phyloP scores from a whole-genome alignment of 208 protist genomes.

The Acanthamoeba healyi region DNA sequence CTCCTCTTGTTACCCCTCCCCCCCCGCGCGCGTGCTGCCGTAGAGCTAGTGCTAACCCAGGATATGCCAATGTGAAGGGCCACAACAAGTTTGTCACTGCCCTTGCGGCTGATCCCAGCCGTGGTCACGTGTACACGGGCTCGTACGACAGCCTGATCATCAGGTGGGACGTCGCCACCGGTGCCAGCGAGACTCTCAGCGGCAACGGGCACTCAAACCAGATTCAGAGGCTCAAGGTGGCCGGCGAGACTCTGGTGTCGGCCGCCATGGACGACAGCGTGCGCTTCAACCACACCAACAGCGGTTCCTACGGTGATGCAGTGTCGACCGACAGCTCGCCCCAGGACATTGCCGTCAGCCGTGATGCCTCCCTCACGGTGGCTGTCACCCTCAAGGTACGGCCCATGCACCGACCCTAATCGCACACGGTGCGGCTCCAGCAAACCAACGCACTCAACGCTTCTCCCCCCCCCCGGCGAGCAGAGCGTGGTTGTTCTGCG shows the following conservation, averaged over 20 bases:
- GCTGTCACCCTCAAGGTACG: conserved; percentile 39
- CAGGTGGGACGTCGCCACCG: conserved; percentile 85
- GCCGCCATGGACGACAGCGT: conserved; percentile 86
- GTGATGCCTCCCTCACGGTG: conserved; percentile 19
- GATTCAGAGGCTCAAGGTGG: conserved; percentile 77
- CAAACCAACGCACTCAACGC: too few species aligned
- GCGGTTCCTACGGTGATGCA: conserved; percentile 13
- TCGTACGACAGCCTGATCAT: conserved; percentile 82
- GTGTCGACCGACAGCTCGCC: conserved; percentile 41
- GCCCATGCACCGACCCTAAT: too few species aligned
- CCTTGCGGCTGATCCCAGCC: conserved; percentile 78
- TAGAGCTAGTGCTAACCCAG: background rate
- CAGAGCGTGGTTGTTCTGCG: conserved; percentile 78
- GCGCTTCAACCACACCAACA: conserved; percentile 68
- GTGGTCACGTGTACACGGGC: conserved; percentile 81
- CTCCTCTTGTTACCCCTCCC: background rate
- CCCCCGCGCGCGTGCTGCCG: background rate
- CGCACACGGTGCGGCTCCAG: too few species aligned
- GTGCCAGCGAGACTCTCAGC: conserved; percentile 62
- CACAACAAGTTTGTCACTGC: conserved; percentile 88
- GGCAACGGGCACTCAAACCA: conserved; percentile 87
- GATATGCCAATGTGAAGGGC: too few species aligned
- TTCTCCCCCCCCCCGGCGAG: background rate
- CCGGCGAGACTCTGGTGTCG: conserved; percentile 78
- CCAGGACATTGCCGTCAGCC: conserved; percentile 15